Base-by-base conservation (phyloP, 116 monocot species). In the Zostera marina region DNA sequence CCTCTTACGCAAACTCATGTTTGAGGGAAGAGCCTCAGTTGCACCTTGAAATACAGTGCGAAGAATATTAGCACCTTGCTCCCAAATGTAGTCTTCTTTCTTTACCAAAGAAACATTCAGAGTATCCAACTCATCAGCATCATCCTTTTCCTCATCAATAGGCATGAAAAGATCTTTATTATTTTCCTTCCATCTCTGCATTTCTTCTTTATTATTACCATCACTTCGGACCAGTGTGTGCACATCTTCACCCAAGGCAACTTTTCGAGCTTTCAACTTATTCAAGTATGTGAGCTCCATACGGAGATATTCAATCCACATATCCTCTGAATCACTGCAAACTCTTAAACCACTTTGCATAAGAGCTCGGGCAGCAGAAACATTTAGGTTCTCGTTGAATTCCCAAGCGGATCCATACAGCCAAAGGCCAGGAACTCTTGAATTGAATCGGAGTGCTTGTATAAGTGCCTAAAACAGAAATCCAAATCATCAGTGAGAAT, bases 231-330 rank as follows among this genome's bases (percentile, higher is more conserved):
- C 24, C 40, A 68, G 49, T 51, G 57, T 65, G 16, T 66, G 53
- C 9, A 78, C 73, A 48, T 69, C 72, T 65, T 82, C 80, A 45
- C 80, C 92, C 57, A 86, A 72, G 63, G 76, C 83, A 47, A 74
- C 58, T 62, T 87, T 92, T 48, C 92, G 68, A 60, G 83, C 83
- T 43, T 76, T 87, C 64, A 92, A 59, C 60, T 92, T 92, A 68
- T 87, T 83, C 12, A 92, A 72, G 62, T 87, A 87, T 19, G 87
- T 92, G 44, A 92, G 87, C 66, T 92, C 92, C 92, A 92, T 81
- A 15, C 92, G 70, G 54, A 92, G 76, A 77, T 87, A 87, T 41
- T 92, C 83, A 26, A 92, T 70, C 92, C 92, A 92, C 40, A 92
- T 63, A 69, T 92, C 80, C 52, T 92, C 83, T 0, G 92, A 83